Base-by-base conservation (phyloP, 805 yeast genomes). In the Osmozyma mogii region DNA sequence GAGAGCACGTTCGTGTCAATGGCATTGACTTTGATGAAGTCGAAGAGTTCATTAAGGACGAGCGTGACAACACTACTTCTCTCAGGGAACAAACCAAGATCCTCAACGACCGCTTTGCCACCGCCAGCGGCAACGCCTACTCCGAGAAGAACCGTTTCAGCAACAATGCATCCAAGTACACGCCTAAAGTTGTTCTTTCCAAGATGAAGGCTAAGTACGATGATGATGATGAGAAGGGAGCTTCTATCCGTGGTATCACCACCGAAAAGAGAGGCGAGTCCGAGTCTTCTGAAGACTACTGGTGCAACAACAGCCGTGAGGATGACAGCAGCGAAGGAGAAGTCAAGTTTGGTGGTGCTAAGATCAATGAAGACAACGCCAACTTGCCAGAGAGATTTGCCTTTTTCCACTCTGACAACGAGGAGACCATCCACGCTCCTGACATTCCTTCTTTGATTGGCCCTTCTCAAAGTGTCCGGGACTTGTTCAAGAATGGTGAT, bases 1-100 rank as follows among this genome's bases (percentile, higher is more conserved):
- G 83, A 4, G 80, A 79, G 36, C 68, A 63, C 37, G 59, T 63
- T 16, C 52, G 66, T 30, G 61, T 72, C 24, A 77, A 76, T 36
- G 96, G 95, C 11, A 84, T 92, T 42, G 95, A 89, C 55, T 85
- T 89, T 47, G 85, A 77, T 47, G 96, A 87, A 47, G 71, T 89
- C 41, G 95, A 84, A 35, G 92, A 82, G 43, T 84, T 81, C 48
- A 75, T 81, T 25, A 64, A 65, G 30, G 80, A 73, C 32, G 78
- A 74, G 42, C 58, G 76, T 35, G 72, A 65, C 34, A 71, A 72
- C 45, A 66, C 45, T 23, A 26, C 31, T 9, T 36, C 40, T 24
- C 32, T 51, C 43, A 45, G 34, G 16, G 40, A 46, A 24, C 57
- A 48, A 27, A 52, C 54, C 24, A 47, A 40, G 25, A 27, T 47